Base-by-base conservation (phyloP, 2,329 filamentous ascomycete species). In the Ceratocystis huliohia region DNA sequence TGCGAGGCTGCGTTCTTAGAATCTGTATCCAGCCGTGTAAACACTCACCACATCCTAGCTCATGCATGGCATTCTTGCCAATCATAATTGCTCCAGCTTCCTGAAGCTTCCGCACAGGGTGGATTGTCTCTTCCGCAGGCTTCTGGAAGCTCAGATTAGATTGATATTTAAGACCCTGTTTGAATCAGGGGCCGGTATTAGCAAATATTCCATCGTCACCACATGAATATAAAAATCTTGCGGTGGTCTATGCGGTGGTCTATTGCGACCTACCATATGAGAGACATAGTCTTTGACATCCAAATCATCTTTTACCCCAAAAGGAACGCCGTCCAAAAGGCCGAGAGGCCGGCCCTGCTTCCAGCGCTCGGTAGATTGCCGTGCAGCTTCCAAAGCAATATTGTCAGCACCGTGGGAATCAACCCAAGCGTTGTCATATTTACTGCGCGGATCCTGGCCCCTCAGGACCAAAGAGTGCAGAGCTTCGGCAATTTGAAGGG, bases 301-400 rank as follows among this genome's bases (percentile, higher is more conserved):
- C 17, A 87, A 81, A 72, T 96, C 90, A 72, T 95, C 91, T 76
- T 96, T 96, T 71, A 94, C 83, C 0, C 87, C 88, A 62, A 95
- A 82, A 0, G 91, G 91, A 0, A 96, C 84, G 13, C 91, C 91
- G 71, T 96, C 91, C 6, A 96, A 77, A 4, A 89, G 77, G 13
- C 89, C 81, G 17, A 91, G 74, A 0, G 85, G 81, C 69, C 81
- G 80, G 0, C 88, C 88, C 17, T 80, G 77, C 67, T 84, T 83
- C 75, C 88, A 96, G 59, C 91, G 80, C 72, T 83, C 79, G 0
- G 90, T 88, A 0, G 90, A 94, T 6, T 82, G 88, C 70, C 81
- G 81, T 0, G 91, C 91, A 0, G 89, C 87, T 45, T 82, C 81
- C 3, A 85, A 78, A 0, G 88, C 82, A 20, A 82, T 75, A 25